Conservation (phyloP, 352 stramenopile genomes). For the Pythium grandisporangium region DNA sequence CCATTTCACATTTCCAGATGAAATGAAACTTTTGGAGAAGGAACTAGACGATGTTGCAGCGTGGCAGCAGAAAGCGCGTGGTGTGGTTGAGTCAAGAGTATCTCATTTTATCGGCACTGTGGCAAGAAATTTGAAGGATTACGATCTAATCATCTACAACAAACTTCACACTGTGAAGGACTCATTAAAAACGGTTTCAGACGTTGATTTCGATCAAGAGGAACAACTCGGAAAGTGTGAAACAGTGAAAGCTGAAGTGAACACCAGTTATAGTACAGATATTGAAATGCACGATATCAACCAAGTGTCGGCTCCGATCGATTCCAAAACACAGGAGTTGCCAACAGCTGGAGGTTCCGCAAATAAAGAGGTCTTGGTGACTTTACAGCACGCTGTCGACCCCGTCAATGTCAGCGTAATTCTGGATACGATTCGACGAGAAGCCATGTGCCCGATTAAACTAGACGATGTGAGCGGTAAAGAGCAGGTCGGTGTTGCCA, state of each 20-base stretch:
- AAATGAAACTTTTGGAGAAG: conserved; percentile 61
- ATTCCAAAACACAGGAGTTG: too few species aligned
- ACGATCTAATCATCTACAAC: conserved; percentile 53
- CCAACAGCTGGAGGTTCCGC: too few species aligned
- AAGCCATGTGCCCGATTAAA: conserved; percentile 63
- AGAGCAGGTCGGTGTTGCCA: conserved; percentile 5
- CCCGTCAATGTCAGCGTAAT: conserved; percentile 33
- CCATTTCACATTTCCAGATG: conserved; percentile 68
- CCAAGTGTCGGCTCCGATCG: too few species aligned
- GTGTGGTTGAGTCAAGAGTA: conserved; percentile 31
- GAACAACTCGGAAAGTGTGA: too few species aligned
- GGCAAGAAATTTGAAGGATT: conserved; percentile 34
- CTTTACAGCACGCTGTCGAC: conserved; percentile 3
- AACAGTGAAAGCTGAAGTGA: too few species aligned
- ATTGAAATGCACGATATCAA: too few species aligned
- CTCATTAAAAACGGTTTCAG: too few species aligned
- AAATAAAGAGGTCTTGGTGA: not conserved
- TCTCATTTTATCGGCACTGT: conserved; percentile 24
- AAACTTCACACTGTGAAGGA: conserved; percentile 16
- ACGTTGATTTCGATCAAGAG: too few species aligned
- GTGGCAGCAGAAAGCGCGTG: conserved; percentile 58
- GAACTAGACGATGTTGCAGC: conserved; percentile 53
- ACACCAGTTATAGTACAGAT: too few species aligned
- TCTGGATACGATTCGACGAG: conserved; percentile 54
- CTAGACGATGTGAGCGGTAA: conserved; percentile 12